Base-by-base conservation (phyloP, 345 rosid genomes). In the Aquilaria sinensis region DNA sequence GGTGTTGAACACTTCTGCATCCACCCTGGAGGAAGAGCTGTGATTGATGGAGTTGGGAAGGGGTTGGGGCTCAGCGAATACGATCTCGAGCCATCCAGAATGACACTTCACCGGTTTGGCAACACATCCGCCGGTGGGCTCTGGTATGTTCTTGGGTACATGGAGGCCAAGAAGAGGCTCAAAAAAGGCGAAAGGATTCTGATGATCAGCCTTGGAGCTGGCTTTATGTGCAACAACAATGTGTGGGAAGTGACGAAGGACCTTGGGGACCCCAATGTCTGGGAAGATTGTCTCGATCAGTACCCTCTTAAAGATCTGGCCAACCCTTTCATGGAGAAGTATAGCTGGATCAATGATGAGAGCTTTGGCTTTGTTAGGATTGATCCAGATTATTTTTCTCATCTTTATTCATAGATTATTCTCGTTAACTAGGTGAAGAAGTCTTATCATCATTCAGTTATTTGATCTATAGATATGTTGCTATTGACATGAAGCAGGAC, bases 41-140 rank as follows among this genome's bases (percentile, higher is more conserved):
- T 88, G 51, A 77, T 90, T 12, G 89, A 90, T 58, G 92, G 86
- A 1, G 78, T 86, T 0, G 97, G 91, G 0, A 66, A 67, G 66
- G 78, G 75, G 41, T 75, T 88, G 23, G 81, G 69, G 62, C 76
- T 90, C 16, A 55, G 49, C 23, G 89, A 85, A 43, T 73, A 73
- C 13, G 96, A 90, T 41, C 64, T 85, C 1, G 96, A 90, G 73
- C 97, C 97, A 5, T 67, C 97, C 7, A 72, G 87, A 70, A 90
- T 90, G 97, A 77, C 97, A 2, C 80, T 90, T 32, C 87, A 87
- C 70, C 69, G 96, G 50, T 90, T 79, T 6, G 90, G 97, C 10
- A 90, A 90, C 70, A 90, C 97, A 0, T 87, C 97, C 0, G 88
- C 96, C 0, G 79, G 96, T 12, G 88, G 97, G 14, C 75, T 87